phyloP scores from a whole-genome alignment of 202 grass and related monocot genomes.

The Tripidium arundinaceum region DNA sequence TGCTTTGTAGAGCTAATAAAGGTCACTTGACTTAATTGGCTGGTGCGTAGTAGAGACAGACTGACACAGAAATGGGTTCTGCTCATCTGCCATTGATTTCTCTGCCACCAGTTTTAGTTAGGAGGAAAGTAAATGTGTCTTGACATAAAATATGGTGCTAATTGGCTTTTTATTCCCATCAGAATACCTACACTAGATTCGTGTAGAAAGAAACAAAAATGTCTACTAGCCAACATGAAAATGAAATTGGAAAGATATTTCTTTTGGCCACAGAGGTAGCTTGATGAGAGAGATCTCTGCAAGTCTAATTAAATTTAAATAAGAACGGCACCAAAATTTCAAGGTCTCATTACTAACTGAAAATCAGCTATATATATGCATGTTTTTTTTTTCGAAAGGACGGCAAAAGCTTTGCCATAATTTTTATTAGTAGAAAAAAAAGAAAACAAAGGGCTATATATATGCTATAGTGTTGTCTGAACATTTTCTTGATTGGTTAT shows the following conservation, averaged over 20 bases:
- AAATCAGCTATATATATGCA: too few relatives aligned
- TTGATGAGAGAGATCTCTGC: too few relatives aligned
- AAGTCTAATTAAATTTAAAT: neutral
- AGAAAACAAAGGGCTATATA: too few relatives aligned
- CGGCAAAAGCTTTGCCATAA: too few relatives aligned
- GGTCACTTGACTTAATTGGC: neutral
- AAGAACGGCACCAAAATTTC: neutral
- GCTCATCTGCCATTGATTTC: conserved; percentile 4
- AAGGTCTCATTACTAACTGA: too few relatives aligned
- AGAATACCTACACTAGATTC: neutral
- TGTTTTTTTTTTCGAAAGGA: too few relatives aligned
- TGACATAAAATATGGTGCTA: neutral
- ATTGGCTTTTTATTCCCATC: neutral
- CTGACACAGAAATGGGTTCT: conserved; percentile 2
- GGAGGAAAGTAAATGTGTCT: conserved; percentile 12
- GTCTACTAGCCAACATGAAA: too few relatives aligned
- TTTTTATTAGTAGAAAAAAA: too few relatives aligned
- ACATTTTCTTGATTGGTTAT: too few relatives aligned
- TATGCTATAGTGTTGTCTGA: too few relatives aligned
- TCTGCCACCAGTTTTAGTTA: conserved; percentile 12
- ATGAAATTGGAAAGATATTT: neutral
- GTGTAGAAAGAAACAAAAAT: too few relatives aligned
- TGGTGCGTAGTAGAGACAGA: neutral
- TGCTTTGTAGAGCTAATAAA: conserved; percentile 9
- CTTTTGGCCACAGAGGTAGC: neutral